These are phyloP conservation scores for Aphanocladium album DNA, from an alignment of 2,329 filamentous ascomycete genomes.

Conservation along the genomic window DNA sequence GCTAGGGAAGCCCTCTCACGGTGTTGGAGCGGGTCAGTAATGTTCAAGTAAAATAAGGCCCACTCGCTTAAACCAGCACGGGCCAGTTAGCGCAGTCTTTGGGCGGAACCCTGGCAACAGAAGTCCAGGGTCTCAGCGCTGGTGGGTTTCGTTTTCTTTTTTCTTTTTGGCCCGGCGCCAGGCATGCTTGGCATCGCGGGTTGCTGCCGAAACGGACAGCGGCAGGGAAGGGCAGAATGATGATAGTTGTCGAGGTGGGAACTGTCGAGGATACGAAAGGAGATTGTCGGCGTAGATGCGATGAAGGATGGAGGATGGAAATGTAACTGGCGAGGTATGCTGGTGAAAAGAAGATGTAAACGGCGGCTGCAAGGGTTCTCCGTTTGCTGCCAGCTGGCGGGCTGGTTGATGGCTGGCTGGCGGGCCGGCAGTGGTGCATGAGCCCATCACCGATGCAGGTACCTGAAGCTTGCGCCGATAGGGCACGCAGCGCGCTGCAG, in stretches of 20 bases:
- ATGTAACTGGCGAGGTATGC: too few species aligned
- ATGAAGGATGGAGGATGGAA: not conserved
- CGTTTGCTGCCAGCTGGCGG: conserved; percentile 6
- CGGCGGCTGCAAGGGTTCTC: not conserved
- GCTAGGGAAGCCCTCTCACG: conserved; percentile 19
- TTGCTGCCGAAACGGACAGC: not conserved
- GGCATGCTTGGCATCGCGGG: conserved; percentile 10
- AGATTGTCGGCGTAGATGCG: not conserved
- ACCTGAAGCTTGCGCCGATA: not conserved
- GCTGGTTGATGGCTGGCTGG: not conserved
- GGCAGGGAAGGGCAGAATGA: not conserved
- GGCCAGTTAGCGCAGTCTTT: conserved; percentile 18
- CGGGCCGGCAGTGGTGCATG: not conserved
- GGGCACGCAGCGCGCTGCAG: not conserved
- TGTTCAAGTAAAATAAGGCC: conserved; percentile 22
- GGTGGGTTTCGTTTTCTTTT: not conserved
- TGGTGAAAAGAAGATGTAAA: too few species aligned
- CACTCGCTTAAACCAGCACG: conserved; percentile 28
- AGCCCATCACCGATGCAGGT: conserved; percentile 2
- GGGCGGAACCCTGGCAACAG: conserved; percentile 11
- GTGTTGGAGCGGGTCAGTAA: conserved; percentile 20
- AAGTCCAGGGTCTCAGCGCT: conserved; percentile 2
- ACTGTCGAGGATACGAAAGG: too few species aligned
- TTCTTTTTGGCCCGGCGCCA: not conserved
- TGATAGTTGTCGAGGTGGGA: not conserved